These are phyloP conservation scores for Silene noctiflora DNA, from an alignment of 179 eudicot genomes.

Conservation along the genomic window DNA sequence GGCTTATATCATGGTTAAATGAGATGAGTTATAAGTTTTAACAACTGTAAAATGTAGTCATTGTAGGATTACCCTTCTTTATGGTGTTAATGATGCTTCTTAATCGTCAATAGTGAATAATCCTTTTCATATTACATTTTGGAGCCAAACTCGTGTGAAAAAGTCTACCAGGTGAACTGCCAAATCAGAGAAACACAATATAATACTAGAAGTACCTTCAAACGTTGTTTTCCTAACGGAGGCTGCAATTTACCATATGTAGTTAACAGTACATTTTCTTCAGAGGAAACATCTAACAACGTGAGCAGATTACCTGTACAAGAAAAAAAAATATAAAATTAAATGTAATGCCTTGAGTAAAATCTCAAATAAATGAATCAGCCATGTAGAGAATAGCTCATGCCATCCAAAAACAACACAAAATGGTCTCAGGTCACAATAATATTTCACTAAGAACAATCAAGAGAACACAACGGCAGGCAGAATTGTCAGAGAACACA, in stretches of 20 bases:
- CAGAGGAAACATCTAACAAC: conserved; percentile 71
- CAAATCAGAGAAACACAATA: background rate
- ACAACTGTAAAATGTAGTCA: background rate
- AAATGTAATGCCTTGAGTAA: background rate
- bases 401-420: background rate
- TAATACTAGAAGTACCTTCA: conserved; percentile 52
- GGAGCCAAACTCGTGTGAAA: background rate
- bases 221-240: conserved; percentile 88
- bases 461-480: too few relatives aligned
- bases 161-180: background rate
- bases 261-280: conserved; percentile 58
- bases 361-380: background rate
- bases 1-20: background rate
- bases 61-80: background rate
- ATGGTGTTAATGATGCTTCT: background rate
- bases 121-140: conserved; percentile 1
- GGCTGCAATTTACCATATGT: conserved; percentile 97
- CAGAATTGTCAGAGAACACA: background rate
- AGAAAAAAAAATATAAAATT: background rate
- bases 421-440: background rate
- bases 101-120: background rate
- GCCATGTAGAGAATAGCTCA: background rate
- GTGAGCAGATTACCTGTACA: conserved; percentile 65
- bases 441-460: too few relatives aligned
- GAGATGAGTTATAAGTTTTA: background rate